Evolutionary conservation across 116 monocot genomes (phyloP), one percentile per base, ranked within the genome.

Genomic region (Iris pallida): DNA sequence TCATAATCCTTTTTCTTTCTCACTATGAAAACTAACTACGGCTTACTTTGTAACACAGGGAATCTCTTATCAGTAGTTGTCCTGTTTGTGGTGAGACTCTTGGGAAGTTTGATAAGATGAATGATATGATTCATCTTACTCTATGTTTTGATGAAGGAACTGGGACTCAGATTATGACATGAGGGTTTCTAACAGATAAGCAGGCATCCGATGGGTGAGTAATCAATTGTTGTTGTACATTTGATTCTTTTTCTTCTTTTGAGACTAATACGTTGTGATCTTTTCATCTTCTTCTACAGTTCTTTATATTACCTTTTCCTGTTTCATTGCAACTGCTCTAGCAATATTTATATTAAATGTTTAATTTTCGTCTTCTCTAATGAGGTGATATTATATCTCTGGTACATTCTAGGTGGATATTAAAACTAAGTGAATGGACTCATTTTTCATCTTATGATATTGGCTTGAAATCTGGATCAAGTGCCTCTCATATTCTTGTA

Each of bases 81-180:
- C 97, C 97, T 79, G 97, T 97, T 66, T 97, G 97, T 77, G 93
- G 93, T 59, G 97, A 97, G 75, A 64, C 55, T 76, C 90, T 97
- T 85, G 90, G 83, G 4, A 88, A 87, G 18, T 76, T 73, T 61
- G 78, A 88, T 67, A 85, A 78, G 73, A 73, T 97, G 71, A 97
- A 97, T 81, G 86, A 68, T 71, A 78, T 97, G 19, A 90, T 97
- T 63, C 97, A 97, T 78, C 72, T 97, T 80, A 85, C 87, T 43
- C 76, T 97, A 73, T 97, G 97, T 72, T 97, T 97, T 60, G 97
- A 97, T 60, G 97, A 97, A 80, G 97, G 97, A 69, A 97, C 92
- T 69, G 97, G 97, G 75, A 97, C 88, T 79, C 97, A 97, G 73
- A 55, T 83, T 18, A 92, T 97, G 97, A 97, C 97, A 30, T 93